phyloP scores from a whole-genome alignment of 2,329 filamentous ascomycete species.

The Xylariales sp. region DNA sequence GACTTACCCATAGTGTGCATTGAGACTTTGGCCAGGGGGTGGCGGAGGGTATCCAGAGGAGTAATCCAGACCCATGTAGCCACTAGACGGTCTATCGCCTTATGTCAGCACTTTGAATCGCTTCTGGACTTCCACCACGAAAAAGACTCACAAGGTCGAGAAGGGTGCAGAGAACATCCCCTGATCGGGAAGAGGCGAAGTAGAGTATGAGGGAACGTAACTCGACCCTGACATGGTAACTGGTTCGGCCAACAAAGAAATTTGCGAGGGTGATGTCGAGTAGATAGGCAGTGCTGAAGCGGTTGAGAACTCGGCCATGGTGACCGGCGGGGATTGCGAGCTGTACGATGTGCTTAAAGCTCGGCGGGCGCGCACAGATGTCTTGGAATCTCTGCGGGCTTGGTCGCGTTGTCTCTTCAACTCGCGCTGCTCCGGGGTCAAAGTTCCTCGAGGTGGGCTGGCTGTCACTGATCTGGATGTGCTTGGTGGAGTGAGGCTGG shows the following conservation, averaged over 20 bases:
- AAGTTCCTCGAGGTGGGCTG: slow-evolving; percentile 50
- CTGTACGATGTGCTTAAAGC: slow-evolving; percentile 40
- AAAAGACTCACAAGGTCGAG: slow-evolving; percentile 20
- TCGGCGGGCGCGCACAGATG: slow-evolving; percentile 45
- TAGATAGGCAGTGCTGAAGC: slow-evolving; percentile 44
- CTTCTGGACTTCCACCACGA: no score
- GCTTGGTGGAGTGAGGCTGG: slow-evolving; percentile 46
- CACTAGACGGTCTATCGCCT: slow-evolving; percentile 24
- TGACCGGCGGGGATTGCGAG: slow-evolving; percentile 35
- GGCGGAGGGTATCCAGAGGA: slow-evolving; percentile 28
- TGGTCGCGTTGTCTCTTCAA: slow-evolving; percentile 58
- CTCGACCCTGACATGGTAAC: slow-evolving; percentile 35
- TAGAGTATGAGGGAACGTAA: slow-evolving; percentile 46
- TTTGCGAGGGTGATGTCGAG: slow-evolving; percentile 44
- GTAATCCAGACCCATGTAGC: slow-evolving; percentile 43
- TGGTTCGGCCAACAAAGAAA: slow-evolving; percentile 48
- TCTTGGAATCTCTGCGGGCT: slow-evolving; percentile 53
- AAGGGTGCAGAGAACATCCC: slow-evolving; percentile 26
- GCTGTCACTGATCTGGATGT: slow-evolving; percentile 49
- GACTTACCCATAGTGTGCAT: slow-evolving; percentile 37
- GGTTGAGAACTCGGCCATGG: slow-evolving; percentile 37
- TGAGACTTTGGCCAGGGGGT: slow-evolving; percentile 23
- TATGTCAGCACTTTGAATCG: neutral
- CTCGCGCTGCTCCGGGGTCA: slow-evolving; percentile 58
- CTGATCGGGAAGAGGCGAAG: slow-evolving; percentile 40